Evolutionary conservation across 2,329 filamentous ascomycete species (phyloP), one percentile per base, ranked within the genome.

Genomic region (Paraconiothyrium brasiliense): DNA sequence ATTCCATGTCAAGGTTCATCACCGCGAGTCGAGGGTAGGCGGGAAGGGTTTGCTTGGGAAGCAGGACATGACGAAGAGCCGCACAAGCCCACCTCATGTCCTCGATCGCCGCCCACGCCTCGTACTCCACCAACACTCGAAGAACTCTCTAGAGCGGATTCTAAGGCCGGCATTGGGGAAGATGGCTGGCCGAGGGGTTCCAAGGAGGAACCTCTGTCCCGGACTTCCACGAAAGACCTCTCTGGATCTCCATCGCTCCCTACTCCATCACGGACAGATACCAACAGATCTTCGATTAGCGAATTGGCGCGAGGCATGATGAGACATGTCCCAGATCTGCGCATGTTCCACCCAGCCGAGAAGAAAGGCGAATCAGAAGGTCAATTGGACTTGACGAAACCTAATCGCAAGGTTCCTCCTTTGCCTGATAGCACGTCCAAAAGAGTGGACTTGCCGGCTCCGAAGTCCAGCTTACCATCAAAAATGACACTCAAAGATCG

Each of bases 31-130:
- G 67, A 64, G 9, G 54, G 50, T n/a, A 65, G 74, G 57, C 70
- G 73, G 16, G 68, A 71, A 46, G 70, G 71, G 32, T 71, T 76
- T n/a, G 69, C 57, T 11, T 74, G 70, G 69, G 68, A 65, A 7
- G 35, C 57, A 37, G 64, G 32, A 32, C 48, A 41, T 20, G 60
- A 30, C 8, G 65, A 66, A 8, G 65, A 67, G 3, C 47, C 60
- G 11, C 59, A 30, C 56, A 60, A 56, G 16, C 59, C 67, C 57
- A 64, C 67, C 11, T 48, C 50, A 22, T 20, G 9, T 51, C 63
- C 67, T n/a, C 67, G 32, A 22, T 34, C 24, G 35, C 62, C 37
- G 55, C 62, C 43, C 54, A 63, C 34, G 14, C 49, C 24, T 35
- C 59, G 13, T 24, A 54, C 54, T 46, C 69, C 71, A 8, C 71